phyloP scores from a whole-genome alignment of 2,329 filamentous ascomycete species.

The Cladosporium sp. region DNA sequence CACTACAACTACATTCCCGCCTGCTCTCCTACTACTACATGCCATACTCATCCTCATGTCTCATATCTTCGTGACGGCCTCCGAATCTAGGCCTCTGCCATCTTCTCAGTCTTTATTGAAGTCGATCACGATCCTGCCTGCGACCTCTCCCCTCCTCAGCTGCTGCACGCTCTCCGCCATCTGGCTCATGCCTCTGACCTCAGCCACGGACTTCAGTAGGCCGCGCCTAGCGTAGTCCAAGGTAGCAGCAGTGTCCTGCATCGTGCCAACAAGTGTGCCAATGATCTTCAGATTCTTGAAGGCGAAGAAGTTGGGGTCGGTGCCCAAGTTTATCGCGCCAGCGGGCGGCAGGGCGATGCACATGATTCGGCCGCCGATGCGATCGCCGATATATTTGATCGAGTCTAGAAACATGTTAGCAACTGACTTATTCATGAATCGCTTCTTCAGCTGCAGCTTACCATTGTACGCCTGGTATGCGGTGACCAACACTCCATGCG shows the following conservation, averaged over 20 bases:
- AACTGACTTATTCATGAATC: background rate
- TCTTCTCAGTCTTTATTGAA: conserved; percentile 38
- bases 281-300: conserved; percentile 32
- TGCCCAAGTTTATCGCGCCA: conserved; percentile 29
- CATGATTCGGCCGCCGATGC: conserved; percentile 48
- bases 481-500: conserved; percentile 38
- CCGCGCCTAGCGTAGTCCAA: conserved; percentile 46
- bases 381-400: conserved; percentile 39
- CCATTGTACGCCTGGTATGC: conserved; percentile 32
- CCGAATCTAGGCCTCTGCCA: background rate
- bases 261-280: conserved; percentile 40
- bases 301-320: conserved; percentile 29
- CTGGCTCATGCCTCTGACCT: conserved; percentile 41
- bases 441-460: conserved; percentile 22
- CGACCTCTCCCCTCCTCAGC: conserved; percentile 44
- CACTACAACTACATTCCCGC: too few species aligned
- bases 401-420: conserved; percentile 26
- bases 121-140: conserved; percentile 48
- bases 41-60: too few species aligned
- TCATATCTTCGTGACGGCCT: too few species aligned
- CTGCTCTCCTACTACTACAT: too few species aligned
- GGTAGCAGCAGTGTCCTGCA: conserved; percentile 43
- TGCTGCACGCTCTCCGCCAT: conserved; percentile 48
- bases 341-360: conserved; percentile 38
- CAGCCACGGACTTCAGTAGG: conserved; percentile 44